These are phyloP conservation scores for Trebouxia sp. DNA, from an alignment of 139 green algal species.

Conservation along the genomic window DNA sequence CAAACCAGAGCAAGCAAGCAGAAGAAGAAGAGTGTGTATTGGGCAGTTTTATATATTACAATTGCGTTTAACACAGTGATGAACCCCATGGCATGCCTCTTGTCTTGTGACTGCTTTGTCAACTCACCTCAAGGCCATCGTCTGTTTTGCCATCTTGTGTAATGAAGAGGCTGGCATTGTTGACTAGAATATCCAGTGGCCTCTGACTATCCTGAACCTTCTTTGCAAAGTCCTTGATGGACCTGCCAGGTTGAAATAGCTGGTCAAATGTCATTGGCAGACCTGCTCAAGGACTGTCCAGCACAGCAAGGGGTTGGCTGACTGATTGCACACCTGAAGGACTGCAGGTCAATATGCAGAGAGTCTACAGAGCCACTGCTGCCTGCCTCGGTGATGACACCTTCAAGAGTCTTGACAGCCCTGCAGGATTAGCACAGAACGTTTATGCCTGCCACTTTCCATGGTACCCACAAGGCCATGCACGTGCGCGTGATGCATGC, in stretches of 20 bases:
- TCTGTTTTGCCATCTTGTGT: neutral
- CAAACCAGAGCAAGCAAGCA: too few relatives aligned
- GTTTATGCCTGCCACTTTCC: too few relatives aligned
- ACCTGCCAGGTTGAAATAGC: neutral
- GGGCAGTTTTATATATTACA: too few relatives aligned
- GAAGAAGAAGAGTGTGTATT: too few relatives aligned
- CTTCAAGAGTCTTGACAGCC: neutral
- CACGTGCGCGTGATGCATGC: neutral
- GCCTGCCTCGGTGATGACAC: neutral
- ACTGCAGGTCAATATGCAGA: neutral
- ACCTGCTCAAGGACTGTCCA: too few relatives aligned
- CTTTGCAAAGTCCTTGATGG: constrained; percentile 11
- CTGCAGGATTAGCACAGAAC: too few relatives aligned
- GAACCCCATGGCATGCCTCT: neutral
- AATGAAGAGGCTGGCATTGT: constrained; percentile 24
- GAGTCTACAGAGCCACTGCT: constrained; percentile 14
- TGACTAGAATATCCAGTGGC: neutral
- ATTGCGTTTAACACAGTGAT: too few relatives aligned
- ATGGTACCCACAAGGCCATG: neutral
- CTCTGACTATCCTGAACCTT: neutral
- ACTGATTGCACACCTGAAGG: neutral
- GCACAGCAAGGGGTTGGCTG: too few relatives aligned
- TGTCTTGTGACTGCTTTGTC: neutral
- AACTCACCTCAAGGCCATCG: constrained; percentile 11
- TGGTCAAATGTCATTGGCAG: neutral